A percentile compares a stretch with the other conserved stretches of the same genome.
These are phyloP conservation scores for Parascedosporium putredinis DNA, from an alignment of 2,329 filamentous ascomycete genomes.

Conservation along the genomic window DNA sequence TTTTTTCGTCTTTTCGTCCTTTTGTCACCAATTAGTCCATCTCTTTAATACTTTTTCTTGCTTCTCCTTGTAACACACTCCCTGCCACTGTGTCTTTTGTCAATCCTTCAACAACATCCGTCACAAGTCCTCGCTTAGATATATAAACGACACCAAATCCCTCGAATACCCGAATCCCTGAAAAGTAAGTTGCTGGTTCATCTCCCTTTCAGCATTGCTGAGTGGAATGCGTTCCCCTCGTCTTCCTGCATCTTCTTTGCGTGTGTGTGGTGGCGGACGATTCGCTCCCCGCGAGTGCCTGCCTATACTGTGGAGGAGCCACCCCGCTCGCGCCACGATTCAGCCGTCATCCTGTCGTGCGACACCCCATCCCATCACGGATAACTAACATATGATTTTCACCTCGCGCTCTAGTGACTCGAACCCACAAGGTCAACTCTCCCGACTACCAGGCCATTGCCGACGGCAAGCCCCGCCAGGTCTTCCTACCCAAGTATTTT, in stretches of 20 bases:
- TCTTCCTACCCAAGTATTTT: constrained; percentile 84
- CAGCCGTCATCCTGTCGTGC: neutral
- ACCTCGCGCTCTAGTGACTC: constrained; percentile 61
- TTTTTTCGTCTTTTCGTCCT: neutral
- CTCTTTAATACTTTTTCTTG: neutral
- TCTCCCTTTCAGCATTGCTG: too few relatives aligned
- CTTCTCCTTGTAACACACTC: neutral
- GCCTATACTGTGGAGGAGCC: too few relatives aligned
- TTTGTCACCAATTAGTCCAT: constrained; percentile 1
- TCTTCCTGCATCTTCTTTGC: neutral
- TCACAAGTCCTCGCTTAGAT: neutral
- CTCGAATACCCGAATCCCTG: neutral
- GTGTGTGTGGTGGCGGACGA: too few relatives aligned
- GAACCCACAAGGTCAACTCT: constrained; percentile 91
- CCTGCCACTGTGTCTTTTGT: too few relatives aligned
- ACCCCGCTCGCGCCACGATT: neutral
- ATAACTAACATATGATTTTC: neutral
- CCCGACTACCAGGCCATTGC: constrained; percentile 76
- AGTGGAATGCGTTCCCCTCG: neutral
- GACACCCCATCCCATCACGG: too few relatives aligned
- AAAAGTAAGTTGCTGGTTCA: neutral
- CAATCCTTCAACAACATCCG: neutral
- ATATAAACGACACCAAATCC: neutral
- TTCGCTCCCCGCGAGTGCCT: too few relatives aligned
- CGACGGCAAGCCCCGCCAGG: constrained; percentile 59